A percentile compares a stretch with the other conserved stretches of the same genome.
Evolutionary conservation across 139 green algal genomes (phyloP).

Genomic region (Picochlorum sp.): DNA sequence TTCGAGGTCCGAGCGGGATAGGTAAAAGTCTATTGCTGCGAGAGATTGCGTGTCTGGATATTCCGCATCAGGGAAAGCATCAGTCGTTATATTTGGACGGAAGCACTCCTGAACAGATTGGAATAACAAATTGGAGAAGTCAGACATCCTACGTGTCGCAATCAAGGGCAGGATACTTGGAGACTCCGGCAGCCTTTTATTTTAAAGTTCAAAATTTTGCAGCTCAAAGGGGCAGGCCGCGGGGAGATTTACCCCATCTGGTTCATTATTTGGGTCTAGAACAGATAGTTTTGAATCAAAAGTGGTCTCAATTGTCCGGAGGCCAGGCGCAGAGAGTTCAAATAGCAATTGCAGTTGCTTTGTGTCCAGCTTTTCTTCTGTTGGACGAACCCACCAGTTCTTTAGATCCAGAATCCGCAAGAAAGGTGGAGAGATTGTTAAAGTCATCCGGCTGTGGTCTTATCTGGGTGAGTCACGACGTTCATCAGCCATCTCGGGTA

Average conservation of each 20-base stretch:
- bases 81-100: constrained; percentile 25
- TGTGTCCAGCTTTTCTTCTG: constrained; percentile 65
- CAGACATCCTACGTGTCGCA: constrained; percentile 54
- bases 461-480: constrained; percentile 76
- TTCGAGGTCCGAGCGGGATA: constrained; percentile 54
- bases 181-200: constrained; percentile 66
- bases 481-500: constrained; percentile 48
- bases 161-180: constrained; percentile 39
- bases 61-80: constrained; percentile 28
- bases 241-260: constrained; percentile 56
- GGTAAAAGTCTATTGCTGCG: constrained; percentile 74
- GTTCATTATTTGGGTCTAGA: constrained; percentile 58
- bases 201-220: constrained; percentile 47
- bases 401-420: constrained; percentile 45
- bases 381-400: constrained; percentile 75
- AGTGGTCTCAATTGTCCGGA: constrained; percentile 69
- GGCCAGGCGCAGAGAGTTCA: constrained; percentile 69
- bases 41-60: constrained; percentile 47
- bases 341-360: constrained; percentile 59
- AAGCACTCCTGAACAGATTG: constrained; percentile 20
- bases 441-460: constrained; percentile 35
- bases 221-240: constrained; percentile 29
- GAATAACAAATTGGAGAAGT: constrained; percentile 32
- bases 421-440: constrained; percentile 51
- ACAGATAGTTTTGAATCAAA: constrained; percentile 53